These are phyloP conservation scores for Aspergillus novoparasiticus DNA, from an alignment of 2,329 filamentous ascomycete genomes.

Conservation along the genomic window DNA sequence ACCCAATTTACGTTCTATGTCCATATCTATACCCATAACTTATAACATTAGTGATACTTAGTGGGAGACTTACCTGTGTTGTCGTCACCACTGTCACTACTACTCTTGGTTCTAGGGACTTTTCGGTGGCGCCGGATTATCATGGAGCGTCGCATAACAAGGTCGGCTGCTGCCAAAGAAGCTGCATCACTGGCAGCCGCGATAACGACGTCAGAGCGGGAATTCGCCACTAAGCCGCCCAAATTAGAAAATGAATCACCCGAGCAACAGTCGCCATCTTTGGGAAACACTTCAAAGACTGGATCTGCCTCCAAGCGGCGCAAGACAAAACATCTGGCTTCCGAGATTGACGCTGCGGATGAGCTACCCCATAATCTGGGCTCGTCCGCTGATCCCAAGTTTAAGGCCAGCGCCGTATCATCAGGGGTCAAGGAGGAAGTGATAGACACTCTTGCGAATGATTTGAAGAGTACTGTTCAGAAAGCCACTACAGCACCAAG, in stretches of 20 bases:
- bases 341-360: slow-evolving; percentile 31
- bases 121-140: neutral
- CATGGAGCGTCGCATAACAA: slow-evolving; percentile 31
- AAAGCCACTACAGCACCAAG: slow-evolving; percentile 14
- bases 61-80: neutral
- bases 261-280: slow-evolving; percentile 19
- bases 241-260: neutral
- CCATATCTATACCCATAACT: neutral
- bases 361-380: slow-evolving; percentile 62
- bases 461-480: neutral
- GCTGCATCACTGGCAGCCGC: slow-evolving; percentile 18
- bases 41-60: neutral
- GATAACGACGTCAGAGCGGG: neutral
- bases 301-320: slow-evolving; percentile 33
- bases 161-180: slow-evolving; percentile 28
- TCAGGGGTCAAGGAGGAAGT: neutral
- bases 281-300: slow-evolving; percentile 24
- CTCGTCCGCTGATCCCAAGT: slow-evolving; percentile 19
- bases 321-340: slow-evolving; percentile 15
- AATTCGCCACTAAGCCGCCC: neutral
- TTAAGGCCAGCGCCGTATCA: neutral
- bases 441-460: no score
- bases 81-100: neutral
- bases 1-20: neutral
- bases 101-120: neutral